Evolutionary conservation across 176 grass and related monocot species (phyloP).

Genomic region (Neostapfia colusana): DNA sequence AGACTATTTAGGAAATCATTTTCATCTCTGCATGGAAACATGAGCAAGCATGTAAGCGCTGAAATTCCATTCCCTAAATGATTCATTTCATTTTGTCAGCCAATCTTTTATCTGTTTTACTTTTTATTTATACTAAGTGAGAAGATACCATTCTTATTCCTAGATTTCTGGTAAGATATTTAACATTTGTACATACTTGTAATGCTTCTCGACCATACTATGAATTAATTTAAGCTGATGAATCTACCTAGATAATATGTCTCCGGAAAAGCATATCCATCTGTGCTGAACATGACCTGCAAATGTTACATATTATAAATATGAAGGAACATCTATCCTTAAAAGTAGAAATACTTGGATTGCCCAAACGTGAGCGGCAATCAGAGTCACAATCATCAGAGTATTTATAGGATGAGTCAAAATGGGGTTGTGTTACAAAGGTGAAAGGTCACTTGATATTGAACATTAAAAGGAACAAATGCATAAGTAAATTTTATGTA

Average conservation of each 20-base stretch:
- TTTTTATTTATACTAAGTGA: slow-evolving; percentile 10
- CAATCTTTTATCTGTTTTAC: neutral
- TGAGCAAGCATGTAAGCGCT: neutral
- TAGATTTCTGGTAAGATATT: slow-evolving; percentile 9
- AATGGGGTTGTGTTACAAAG: slow-evolving; percentile 18
- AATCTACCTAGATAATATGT: slow-evolving; percentile 87
- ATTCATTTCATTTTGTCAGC: neutral
- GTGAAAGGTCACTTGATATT: slow-evolving; percentile 12
- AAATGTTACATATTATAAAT: slow-evolving; percentile 46
- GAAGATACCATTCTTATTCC: neutral
- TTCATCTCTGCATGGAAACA: neutral
- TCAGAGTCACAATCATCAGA: neutral
- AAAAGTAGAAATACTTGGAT: slow-evolving; percentile 29
- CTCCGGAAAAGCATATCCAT: slow-evolving; percentile 98
- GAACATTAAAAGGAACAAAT: slow-evolving; percentile 18
- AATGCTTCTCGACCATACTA: neutral
- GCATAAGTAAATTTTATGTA: slow-evolving; percentile 21
- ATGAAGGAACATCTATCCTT: slow-evolving; percentile 12
- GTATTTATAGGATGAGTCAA: slow-evolving; percentile 10
- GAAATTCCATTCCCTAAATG: slow-evolving; percentile 4
- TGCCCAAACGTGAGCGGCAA: neutral
- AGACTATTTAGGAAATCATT: neutral
- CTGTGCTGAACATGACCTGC: slow-evolving; percentile 96
- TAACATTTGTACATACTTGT: slow-evolving; percentile 18
- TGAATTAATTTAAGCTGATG: slow-evolving; percentile 20